Base-by-base conservation (phyloP, 2,329 filamentous ascomycete genomes). In the Plenodomus lindquistii region DNA sequence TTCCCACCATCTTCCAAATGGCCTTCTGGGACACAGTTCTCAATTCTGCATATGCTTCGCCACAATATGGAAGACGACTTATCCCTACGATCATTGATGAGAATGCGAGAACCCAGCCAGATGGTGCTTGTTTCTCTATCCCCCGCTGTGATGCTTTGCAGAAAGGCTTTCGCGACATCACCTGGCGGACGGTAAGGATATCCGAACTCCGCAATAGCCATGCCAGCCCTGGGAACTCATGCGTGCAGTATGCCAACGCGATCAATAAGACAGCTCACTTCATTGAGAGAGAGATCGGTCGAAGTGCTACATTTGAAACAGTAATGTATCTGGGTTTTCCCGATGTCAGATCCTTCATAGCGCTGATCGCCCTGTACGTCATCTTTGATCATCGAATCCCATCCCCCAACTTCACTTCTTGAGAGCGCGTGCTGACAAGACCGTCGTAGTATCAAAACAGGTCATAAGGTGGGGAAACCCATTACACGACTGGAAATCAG, bases 321-420 rank as follows among this genome's bases (percentile, higher is more conserved):
- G 52, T 66, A 15, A 48, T 66, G 53, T 68, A 65, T 41, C 59
- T 66, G 46, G 65, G 65, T 1, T 49, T 52, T 40, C 58, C 59
- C 61, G 76, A 77, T 48, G 41, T 74, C n/a, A 62, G 71, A 11
- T 71, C 75, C 40, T 67, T 54, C 13, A 69, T 78, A 24, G 37
- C 73, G 5, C 46, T 74, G 1, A 56, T 77, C 7, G 75, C 75
- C 4, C 42, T 63, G 70, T 66, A 51, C 48, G 60, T 62, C 7
- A 9, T 11, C 17, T 35, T n/a, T 29, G 11, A 16, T 17, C 7
- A n/a, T 31, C 48, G 46, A 44, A 34, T 45, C n/a, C 18, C 2
- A n/a, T n/a, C n/a, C n/a, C n/a, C n/a, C n/a, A 37, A 40, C 37
- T 40, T 40, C 9, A n/a, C n/a, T n/a, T n/a, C n/a, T n/a, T n/a